Conservation (phyloP, 2,329 filamentous ascomycete genomes). For the Trichothecium sympodiale region DNA sequence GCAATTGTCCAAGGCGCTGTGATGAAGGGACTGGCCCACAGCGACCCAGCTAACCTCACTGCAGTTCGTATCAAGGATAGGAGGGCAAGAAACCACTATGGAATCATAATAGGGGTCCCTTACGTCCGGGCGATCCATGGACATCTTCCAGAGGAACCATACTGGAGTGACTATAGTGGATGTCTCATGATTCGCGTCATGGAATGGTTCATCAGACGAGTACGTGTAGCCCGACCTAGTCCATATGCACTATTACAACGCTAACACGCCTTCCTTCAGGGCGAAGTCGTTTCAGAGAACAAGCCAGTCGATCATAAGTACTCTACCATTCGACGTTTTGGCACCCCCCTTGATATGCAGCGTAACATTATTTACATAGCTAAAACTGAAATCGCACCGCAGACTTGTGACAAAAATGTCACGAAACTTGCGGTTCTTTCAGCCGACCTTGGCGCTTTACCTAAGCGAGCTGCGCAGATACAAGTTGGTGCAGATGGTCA, state of each 20-base stretch:
- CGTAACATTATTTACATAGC: slow-evolving; percentile 23
- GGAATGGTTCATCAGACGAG: slow-evolving; percentile 31
- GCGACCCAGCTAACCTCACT: slow-evolving; percentile 19
- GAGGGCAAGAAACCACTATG: slow-evolving; percentile 32
- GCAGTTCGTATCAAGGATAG: slow-evolving; percentile 27
- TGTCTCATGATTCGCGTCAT: slow-evolving; percentile 26
- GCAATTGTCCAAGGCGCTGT: slow-evolving; percentile 37
- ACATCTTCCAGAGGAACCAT: slow-evolving; percentile 18
- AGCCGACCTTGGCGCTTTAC: slow-evolving; percentile 29
- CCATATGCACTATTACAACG: too few relatives aligned
- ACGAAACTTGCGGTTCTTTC: slow-evolving; percentile 23
- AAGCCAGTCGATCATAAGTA: too few relatives aligned
- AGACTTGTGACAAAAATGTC: slow-evolving; percentile 24
- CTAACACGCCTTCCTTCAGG: slow-evolving; percentile 11
- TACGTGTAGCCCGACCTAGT: slow-evolving; percentile 8
- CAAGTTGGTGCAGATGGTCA: slow-evolving; percentile 23
- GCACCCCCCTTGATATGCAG: too few relatives aligned
- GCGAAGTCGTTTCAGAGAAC: slow-evolving; percentile 27
- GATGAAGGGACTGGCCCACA: slow-evolving; percentile 32
- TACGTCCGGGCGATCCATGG: slow-evolving; percentile 19
- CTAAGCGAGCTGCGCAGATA: slow-evolving; percentile 21
- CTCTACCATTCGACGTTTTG: too few relatives aligned
- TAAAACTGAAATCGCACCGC: slow-evolving; percentile 15
- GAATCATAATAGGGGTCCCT: slow-evolving; percentile 19
- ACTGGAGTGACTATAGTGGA: slow-evolving; percentile 26